Evolutionary conservation across 2,329 filamentous ascomycete species (phyloP).

Genomic region (Graphilbum fragrans): DNA sequence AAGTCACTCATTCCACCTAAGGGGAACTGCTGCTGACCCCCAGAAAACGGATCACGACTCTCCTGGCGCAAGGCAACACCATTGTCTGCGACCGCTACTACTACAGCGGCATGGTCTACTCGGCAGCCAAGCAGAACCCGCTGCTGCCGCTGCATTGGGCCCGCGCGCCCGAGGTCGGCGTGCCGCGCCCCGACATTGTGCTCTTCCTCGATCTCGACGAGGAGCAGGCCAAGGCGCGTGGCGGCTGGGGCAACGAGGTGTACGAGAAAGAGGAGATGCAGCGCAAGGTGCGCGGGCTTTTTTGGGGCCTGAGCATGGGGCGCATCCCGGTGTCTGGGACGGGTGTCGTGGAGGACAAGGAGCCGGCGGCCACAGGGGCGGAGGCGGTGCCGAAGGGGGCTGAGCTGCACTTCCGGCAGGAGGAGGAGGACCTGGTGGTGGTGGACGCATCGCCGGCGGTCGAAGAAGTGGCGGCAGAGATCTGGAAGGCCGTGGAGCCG

Average conservation of each 20-base stretch:
- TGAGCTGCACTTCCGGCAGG: slow-evolving; percentile 29
- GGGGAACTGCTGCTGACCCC: too few relatives aligned
- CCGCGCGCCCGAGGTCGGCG: slow-evolving; percentile 68
- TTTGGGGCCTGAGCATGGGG: slow-evolving; percentile 35
- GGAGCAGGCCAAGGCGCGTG: slow-evolving; percentile 57
- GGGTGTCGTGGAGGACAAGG: slow-evolving; percentile 12
- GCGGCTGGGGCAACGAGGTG: slow-evolving; percentile 80
- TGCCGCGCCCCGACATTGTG: slow-evolving; percentile 78
- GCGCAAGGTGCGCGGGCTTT: slow-evolving; percentile 61
- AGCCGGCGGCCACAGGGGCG: not conserved
- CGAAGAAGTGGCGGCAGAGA: slow-evolving; percentile 42
- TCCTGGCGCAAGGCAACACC: slow-evolving; percentile 54
- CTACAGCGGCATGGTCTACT: slow-evolving; percentile 89
- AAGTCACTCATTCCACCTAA: slow-evolving; percentile 19
- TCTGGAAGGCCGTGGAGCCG: slow-evolving; percentile 39
- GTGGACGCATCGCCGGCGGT: slow-evolving; percentile 40
- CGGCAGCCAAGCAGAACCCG: slow-evolving; percentile 71
- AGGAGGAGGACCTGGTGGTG: slow-evolving; percentile 40
- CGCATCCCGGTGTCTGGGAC: not conserved
- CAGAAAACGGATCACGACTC: slow-evolving; percentile 35
- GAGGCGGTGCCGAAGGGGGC: slow-evolving; percentile 5
- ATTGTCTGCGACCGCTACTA: slow-evolving; percentile 90
- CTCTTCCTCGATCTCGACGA: slow-evolving; percentile 77
- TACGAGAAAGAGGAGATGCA: slow-evolving; percentile 86
- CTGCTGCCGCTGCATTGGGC: slow-evolving; percentile 66